Evolutionary conservation across 108 stramenopile species (phyloP).

Genomic region (Schizochytrium sp.): DNA sequence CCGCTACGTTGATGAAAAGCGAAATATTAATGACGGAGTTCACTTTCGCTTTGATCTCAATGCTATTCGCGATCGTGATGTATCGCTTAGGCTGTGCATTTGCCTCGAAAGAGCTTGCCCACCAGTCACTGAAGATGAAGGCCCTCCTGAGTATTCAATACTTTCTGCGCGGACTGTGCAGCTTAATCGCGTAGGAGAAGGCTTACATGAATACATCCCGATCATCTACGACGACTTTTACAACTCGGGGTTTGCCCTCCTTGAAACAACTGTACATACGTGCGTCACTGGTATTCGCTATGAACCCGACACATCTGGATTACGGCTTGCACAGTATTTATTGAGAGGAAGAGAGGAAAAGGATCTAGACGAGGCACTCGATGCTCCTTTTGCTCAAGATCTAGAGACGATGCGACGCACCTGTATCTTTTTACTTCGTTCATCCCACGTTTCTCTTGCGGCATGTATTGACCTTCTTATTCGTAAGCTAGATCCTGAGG

Average conservation of each 20-base stretch:
- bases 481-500: neutral
- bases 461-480: neutral
- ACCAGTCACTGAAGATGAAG: neutral
- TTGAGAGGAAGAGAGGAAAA: neutral
- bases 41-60: conserved; percentile 55
- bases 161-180: conserved; percentile 21
- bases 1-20: conserved; percentile 48
- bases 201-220: conserved; percentile 32
- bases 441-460: neutral
- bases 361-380: conserved; percentile 5
- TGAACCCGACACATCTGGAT: conserved; percentile 21
- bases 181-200: conserved; percentile 13
- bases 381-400: conserved; percentile 3
- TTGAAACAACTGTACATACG: conserved; percentile 39
- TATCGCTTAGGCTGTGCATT: neutral
- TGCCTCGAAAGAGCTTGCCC: conserved; percentile 2
- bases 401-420: neutral
- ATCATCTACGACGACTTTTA: conserved; percentile 49
- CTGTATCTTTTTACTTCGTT: neutral
- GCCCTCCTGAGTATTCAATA: neutral
- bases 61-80: neutral
- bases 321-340: neutral
- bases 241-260: conserved; percentile 38
- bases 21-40: conserved; percentile 27
- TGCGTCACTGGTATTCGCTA: conserved; percentile 20